These are phyloP conservation scores for Phascolomyces articulosus DNA, from an alignment of 371 early-diverging fungal species.

Conservation along the genomic window DNA sequence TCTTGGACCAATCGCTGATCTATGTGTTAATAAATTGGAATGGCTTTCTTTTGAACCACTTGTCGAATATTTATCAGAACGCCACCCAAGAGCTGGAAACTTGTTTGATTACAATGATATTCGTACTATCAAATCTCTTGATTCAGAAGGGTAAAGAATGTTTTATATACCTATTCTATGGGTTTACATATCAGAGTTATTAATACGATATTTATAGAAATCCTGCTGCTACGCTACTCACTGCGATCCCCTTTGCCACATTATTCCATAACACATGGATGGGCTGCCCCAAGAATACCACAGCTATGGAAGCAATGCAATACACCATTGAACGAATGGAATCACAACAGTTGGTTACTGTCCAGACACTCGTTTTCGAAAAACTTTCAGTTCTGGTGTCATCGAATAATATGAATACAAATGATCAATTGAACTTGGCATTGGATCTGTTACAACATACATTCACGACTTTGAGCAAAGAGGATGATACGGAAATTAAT, in stretches of 20 bases:
- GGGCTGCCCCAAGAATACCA: slow-evolving; percentile 14
- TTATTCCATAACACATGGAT: slow-evolving; percentile 37
- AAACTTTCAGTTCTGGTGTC: slow-evolving; percentile 23
- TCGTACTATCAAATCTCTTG: slow-evolving; percentile 1
- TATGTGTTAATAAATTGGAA: slow-evolving; percentile 21
- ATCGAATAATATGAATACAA: not conserved
- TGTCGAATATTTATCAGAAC: slow-evolving; percentile 38
- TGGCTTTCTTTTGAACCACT: slow-evolving; percentile 37
- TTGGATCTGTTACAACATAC: slow-evolving; percentile 35
- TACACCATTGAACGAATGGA: slow-evolving; percentile 28
- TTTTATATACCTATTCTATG: not conserved
- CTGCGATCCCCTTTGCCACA: slow-evolving; percentile 34
- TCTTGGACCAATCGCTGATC: slow-evolving; percentile 15
- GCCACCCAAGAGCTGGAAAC: slow-evolving; percentile 51
- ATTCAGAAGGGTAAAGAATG: not conserved
- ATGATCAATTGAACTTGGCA: slow-evolving; percentile 9
- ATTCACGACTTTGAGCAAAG: slow-evolving; percentile 10
- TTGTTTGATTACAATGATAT: slow-evolving; percentile 39
- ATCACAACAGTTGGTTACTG: slow-evolving; percentile 23
- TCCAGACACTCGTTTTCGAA: slow-evolving; percentile 31
- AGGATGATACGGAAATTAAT: slow-evolving; percentile 18
- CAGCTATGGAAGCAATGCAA: slow-evolving; percentile 25
- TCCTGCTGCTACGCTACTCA: slow-evolving; percentile 26
- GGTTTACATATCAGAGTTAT: too few species aligned
- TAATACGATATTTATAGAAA: too few species aligned